These are phyloP conservation scores for Phoma sp. DNA, from an alignment of 2,329 filamentous ascomycete genomes.

Conservation along the genomic window DNA sequence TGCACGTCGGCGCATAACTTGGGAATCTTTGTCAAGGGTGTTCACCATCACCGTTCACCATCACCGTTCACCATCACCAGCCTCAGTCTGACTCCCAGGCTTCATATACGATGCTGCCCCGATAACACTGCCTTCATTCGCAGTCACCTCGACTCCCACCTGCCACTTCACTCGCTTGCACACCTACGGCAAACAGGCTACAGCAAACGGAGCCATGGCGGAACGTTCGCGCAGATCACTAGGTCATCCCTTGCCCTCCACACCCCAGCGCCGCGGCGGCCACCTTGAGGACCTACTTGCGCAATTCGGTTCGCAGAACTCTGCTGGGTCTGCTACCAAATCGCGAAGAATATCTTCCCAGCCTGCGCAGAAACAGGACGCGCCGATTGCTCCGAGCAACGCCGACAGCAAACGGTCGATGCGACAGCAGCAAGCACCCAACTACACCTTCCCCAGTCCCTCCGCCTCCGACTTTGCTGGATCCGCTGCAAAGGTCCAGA, in stretches of 20 bases:
- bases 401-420: conserved; percentile 20
- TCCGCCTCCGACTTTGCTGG: conserved; percentile 1
- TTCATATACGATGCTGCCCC: conserved; percentile 5
- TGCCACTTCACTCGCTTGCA: not conserved
- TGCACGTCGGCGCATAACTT: not conserved
- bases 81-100: not conserved
- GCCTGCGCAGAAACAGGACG: conserved; percentile 5
- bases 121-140: not conserved
- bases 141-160: conserved; percentile 8
- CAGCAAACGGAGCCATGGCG: conserved; percentile 27
- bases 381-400: not conserved
- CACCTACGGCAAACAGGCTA: not conserved
- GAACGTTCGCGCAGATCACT: conserved; percentile 22
- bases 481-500: no score
- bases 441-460: conserved; percentile 13
- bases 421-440: conserved; percentile 6
- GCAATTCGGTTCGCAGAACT: conserved; percentile 40
- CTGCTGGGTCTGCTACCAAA: conserved; percentile 43
- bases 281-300: conserved; percentile 35
- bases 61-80: conserved; percentile 8
- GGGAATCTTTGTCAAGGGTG: no score
- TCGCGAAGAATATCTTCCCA: conserved; percentile 27
- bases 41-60: no score
- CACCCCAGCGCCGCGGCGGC: conserved; percentile 35
- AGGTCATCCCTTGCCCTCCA: conserved; percentile 31